phyloP scores from a whole-genome alignment of 2,329 filamentous ascomycete species.

The Samsoniella hepiali region DNA sequence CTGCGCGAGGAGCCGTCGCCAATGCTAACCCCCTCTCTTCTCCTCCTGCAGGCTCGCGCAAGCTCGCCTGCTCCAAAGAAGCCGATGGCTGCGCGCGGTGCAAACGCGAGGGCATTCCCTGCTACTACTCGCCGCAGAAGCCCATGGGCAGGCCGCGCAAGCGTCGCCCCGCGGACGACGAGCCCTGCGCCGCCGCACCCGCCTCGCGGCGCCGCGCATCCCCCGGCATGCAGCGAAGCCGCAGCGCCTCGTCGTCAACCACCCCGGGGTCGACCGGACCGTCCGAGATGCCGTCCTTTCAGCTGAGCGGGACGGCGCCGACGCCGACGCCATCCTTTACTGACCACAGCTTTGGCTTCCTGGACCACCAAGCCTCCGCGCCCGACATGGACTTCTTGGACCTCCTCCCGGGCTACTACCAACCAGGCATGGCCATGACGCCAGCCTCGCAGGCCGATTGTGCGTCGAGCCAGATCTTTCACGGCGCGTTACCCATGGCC shows the following conservation, averaged over 20 bases:
- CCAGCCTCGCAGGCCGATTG: neutral
- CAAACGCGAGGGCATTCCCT: constrained; percentile 52
- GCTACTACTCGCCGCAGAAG: constrained; percentile 63
- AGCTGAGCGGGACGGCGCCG: neutral
- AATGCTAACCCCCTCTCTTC: neutral
- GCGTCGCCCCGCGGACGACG: constrained; percentile 39
- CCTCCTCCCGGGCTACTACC: constrained; percentile 26
- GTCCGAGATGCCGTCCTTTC: neutral
- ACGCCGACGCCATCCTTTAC: constrained; percentile 17
- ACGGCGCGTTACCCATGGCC: constrained; percentile 1
- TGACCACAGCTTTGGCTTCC: constrained; percentile 35
- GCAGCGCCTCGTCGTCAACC: neutral
- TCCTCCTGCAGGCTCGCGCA: constrained; percentile 50
- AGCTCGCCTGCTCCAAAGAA: constrained; percentile 64
- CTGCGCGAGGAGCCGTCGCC: neutral
- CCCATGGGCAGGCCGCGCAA: constrained; percentile 65
- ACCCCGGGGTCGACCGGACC: neutral
- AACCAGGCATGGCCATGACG: neutral
- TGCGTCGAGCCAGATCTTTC: neutral
- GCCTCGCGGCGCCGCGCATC: constrained; percentile 2
- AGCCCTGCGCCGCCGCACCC: neutral
- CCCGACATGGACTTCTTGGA: constrained; percentile 37
- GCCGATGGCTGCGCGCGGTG: constrained; percentile 58
- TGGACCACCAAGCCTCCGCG: constrained; percentile 27
- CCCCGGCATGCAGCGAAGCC: neutral